Percentiles rank a stretch among this genome's conserved stretches.
These are phyloP conservation scores for Orbilia brochopaga DNA, from an alignment of 2,329 filamentous ascomycete genomes.

Conservation along the genomic window DNA sequence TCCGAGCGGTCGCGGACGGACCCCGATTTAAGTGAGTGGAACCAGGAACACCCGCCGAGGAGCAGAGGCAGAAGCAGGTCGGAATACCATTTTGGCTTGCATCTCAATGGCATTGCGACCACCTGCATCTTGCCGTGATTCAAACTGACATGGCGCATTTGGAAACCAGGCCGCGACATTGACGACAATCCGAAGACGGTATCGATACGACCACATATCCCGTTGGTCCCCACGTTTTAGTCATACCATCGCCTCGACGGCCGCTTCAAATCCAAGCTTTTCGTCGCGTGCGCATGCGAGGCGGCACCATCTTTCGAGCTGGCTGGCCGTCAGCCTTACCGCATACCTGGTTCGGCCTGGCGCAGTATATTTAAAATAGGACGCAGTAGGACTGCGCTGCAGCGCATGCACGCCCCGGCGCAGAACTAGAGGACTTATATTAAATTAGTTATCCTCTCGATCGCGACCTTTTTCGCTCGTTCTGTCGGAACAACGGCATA, in stretches of 20 bases:
- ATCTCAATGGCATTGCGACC: no score
- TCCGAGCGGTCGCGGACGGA: neutral
- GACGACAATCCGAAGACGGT: no score
- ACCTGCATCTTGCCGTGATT: no score
- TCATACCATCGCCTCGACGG: neutral
- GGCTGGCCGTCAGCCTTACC: neutral
- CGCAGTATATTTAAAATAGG: neutral
- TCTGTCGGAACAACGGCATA: neutral
- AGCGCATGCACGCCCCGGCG: no score
- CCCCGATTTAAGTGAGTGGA: neutral
- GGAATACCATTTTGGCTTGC: neutral
- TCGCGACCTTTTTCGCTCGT: neutral
- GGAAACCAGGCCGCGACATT: no score
- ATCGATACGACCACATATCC: no score
- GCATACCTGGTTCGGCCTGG: neutral
- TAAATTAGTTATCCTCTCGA: neutral
- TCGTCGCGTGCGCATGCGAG: neutral
- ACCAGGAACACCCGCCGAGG: neutral
- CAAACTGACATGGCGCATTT: no score
- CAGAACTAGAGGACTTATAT: neutral
- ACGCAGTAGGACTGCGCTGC: neutral
- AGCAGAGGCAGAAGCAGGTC: neutral
- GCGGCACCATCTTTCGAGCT: neutral
- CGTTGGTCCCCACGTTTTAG: neutral
- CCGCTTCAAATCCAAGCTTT: neutral